These are phyloP conservation scores for Phytopythium boreale DNA, from an alignment of 352 stramenopile species.

Conservation along the genomic window DNA sequence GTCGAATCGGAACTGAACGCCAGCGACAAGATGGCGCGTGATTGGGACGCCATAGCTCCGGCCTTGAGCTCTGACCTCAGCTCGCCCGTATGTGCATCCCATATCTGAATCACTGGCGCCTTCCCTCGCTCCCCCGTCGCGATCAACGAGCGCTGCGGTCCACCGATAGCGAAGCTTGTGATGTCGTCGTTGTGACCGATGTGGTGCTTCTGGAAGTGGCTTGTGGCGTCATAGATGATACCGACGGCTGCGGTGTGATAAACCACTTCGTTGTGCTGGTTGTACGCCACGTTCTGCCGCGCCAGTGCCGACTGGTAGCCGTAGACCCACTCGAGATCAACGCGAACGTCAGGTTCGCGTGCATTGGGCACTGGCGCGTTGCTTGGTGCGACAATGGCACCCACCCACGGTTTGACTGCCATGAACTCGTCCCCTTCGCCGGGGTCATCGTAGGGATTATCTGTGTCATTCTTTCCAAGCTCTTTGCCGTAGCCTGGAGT, in stretches of 20 bases:
- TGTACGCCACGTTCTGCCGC: slow-evolving; percentile 82
- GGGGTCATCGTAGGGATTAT: slow-evolving; percentile 16
- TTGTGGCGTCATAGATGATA: slow-evolving; percentile 70
- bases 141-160: slow-evolving; percentile 54
- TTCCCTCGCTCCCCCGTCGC: slow-evolving; percentile 87
- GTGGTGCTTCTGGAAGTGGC: slow-evolving; percentile 82
- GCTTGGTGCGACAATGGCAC: slow-evolving; percentile 72
- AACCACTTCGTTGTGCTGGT: slow-evolving; percentile 68
- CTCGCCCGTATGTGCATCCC: slow-evolving; percentile 76
- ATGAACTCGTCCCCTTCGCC: slow-evolving; percentile 82
- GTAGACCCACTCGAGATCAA: slow-evolving; percentile 85
- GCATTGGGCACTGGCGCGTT: slow-evolving; percentile 64
- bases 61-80: slow-evolving; percentile 58
- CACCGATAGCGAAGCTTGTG: slow-evolving; percentile 72
- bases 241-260: slow-evolving; percentile 88
- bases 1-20: slow-evolving; percentile 60
- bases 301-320: slow-evolving; percentile 73
- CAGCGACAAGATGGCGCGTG: slow-evolving; percentile 66
- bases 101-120: slow-evolving; percentile 71
- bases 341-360: slow-evolving; percentile 49
- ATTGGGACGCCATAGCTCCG: slow-evolving; percentile 28
- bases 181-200: slow-evolving; percentile 87
- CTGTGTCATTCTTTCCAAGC: slow-evolving; percentile 15
- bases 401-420: slow-evolving; percentile 88
- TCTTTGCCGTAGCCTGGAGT: slow-evolving; percentile 6